Evolutionary conservation across 2,329 filamentous ascomycete genomes (phyloP).

Genomic region (Botrytis squamosa): DNA sequence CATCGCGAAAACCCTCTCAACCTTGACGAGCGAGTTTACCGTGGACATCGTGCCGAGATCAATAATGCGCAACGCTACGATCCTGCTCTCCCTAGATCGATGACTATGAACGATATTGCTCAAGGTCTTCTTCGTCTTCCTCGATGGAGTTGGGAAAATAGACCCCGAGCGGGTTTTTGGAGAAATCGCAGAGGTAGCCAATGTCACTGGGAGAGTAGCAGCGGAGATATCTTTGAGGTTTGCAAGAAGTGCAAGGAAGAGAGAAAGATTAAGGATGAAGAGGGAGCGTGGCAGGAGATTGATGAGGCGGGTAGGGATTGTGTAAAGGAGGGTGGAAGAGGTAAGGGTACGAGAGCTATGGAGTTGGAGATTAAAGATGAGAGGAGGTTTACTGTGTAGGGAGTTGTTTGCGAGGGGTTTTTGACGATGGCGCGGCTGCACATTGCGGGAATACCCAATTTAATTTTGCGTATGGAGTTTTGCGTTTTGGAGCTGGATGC

Average conservation of each 20-base stretch:
- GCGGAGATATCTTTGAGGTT: conserved; percentile 27
- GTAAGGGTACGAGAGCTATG: background rate
- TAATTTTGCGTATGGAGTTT: background rate
- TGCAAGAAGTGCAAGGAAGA: conserved; percentile 30
- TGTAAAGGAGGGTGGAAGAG: background rate
- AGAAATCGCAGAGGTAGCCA: conserved; percentile 8
- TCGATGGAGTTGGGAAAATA: conserved; percentile 31
- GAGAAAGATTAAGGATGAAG: conserved; percentile 21
- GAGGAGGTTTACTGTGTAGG: conserved; percentile 8
- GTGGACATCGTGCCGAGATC: conserved; percentile 11
- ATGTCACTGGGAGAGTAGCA: conserved; percentile 12
- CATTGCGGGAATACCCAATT: background rate
- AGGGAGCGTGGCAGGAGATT: background rate
- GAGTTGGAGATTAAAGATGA: conserved; percentile 2
- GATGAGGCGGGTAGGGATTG: background rate
- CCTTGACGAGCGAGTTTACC: background rate
- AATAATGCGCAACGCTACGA: conserved; percentile 2
- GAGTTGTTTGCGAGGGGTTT: background rate
- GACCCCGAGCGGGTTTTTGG: background rate
- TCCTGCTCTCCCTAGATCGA: background rate
- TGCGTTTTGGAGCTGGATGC: background rate
- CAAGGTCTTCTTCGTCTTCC: conserved; percentile 27
- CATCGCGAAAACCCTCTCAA: background rate
- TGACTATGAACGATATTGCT: conserved; percentile 9
- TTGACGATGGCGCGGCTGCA: background rate